Percentiles rank a stretch among this genome's conserved stretches.
phyloP scores from a whole-genome alignment of 2,329 filamentous ascomycete genomes.

The Cladosporium sp. region DNA sequence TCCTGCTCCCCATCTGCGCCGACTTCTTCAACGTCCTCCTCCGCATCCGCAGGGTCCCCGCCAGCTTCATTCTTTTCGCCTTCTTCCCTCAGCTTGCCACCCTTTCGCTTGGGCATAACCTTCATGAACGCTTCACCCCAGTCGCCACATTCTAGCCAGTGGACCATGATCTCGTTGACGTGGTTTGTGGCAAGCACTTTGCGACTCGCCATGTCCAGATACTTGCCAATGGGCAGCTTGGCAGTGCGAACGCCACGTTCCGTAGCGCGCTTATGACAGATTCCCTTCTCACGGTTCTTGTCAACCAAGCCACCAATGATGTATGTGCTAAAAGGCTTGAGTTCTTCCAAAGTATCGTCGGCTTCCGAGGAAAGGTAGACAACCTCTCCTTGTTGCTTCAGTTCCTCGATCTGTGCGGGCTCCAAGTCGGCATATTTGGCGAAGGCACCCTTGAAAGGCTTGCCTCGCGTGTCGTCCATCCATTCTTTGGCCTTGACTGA shows the following conservation, averaged over 20 bases:
- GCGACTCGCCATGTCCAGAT: conserved; percentile 84
- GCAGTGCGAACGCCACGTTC: conserved; percentile 80
- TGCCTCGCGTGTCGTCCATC: conserved; percentile 58
- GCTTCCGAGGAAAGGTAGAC: conserved; percentile 93
- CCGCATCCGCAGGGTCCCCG: conserved; percentile 22
- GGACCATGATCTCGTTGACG: conserved; percentile 93
- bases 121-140: conserved; percentile 88
- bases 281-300: conserved; percentile 91
- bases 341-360: conserved; percentile 74
- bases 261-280: conserved; percentile 82
- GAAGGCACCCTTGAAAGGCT: conserved; percentile 30
- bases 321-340: conserved; percentile 87
- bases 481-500: conserved; percentile 63
- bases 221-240: conserved; percentile 91
- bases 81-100: conserved; percentile 62
- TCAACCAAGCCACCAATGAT: conserved; percentile 94
- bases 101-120: conserved; percentile 89
- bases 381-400: conserved; percentile 54
- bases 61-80: conserved; percentile 21
- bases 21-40: conserved; percentile 20
- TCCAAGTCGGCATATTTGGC: conserved; percentile 26
- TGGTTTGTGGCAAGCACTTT: conserved; percentile 91
- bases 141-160: conserved; percentile 85
- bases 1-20: conserved; percentile 21
- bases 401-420: conserved; percentile 18